Conservation (phyloP, 768 basidiomycete genomes). For the Podaxis pistillaris region DNA sequence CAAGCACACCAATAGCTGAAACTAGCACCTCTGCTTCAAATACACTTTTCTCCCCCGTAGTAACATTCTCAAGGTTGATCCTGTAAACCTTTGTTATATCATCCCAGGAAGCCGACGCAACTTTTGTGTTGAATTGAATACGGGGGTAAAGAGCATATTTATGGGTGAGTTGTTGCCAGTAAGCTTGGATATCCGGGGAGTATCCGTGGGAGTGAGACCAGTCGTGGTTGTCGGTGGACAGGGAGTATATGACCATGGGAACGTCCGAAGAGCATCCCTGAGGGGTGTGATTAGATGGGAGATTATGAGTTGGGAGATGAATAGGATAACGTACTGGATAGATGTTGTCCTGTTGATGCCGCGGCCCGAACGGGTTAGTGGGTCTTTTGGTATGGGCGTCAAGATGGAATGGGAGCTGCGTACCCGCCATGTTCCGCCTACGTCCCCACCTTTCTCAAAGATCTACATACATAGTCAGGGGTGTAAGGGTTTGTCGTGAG, state of each 20-base stretch:
- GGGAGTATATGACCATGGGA: constrained; percentile 39
- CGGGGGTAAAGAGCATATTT: constrained; percentile 41
- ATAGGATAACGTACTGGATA: constrained; percentile 27
- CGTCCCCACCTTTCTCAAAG: constrained; percentile 40
- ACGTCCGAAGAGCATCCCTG: constrained; percentile 48
- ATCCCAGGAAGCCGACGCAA: constrained; percentile 48
- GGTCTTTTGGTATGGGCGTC: background rate
- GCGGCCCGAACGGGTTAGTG: background rate
- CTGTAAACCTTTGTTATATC: constrained; percentile 33
- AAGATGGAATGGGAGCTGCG: constrained; percentile 17
- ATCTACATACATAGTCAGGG: constrained; percentile 30
- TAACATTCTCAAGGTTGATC: constrained; percentile 31
- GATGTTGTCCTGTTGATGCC: constrained; percentile 29
- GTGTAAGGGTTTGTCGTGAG: background rate
- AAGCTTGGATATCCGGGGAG: constrained; percentile 41
- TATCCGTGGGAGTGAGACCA: constrained; percentile 42
- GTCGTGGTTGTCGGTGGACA: constrained; percentile 47
- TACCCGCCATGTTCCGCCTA: constrained; percentile 56
- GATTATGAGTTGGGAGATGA: background rate
- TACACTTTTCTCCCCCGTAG: constrained; percentile 26
- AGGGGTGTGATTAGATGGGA: background rate
- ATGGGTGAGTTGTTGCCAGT: constrained; percentile 38
- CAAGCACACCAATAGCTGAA: constrained; percentile 48
- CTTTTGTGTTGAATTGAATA: constrained; percentile 42
- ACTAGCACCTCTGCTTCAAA: constrained; percentile 46